A percentile compares a stretch with the other conserved stretches of the same genome.
Evolutionary conservation across 1,284 basidiomycete species (phyloP).

Genomic region (Amylostereum areolatum): DNA sequence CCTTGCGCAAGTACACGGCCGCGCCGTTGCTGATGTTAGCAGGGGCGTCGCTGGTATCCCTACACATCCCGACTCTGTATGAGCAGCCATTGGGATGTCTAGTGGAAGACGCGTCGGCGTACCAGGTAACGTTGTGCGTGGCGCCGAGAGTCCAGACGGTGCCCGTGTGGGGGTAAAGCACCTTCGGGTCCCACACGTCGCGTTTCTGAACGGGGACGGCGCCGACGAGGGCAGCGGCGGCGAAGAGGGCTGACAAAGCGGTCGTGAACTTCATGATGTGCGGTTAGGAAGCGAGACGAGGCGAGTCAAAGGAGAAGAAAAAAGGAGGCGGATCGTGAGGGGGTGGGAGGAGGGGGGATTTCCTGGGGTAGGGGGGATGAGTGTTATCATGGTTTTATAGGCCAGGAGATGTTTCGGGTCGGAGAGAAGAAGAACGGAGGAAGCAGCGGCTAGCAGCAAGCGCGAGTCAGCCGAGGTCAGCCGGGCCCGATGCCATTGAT

Average conservation of each 20-base stretch:
- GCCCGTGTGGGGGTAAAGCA: constrained; percentile 17
- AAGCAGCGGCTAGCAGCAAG: too few species aligned
- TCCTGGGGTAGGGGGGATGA: background rate
- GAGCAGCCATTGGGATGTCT: background rate
- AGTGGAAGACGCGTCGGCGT: background rate
- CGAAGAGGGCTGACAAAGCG: constrained; percentile 8
- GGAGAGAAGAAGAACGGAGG: too few species aligned
- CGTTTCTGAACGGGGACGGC: constrained; percentile 14
- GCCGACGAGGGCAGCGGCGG: constrained; percentile 11
- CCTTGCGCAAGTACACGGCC: constrained; percentile 16
- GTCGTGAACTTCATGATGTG: constrained; percentile 9
- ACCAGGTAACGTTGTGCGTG: constrained; percentile 24
- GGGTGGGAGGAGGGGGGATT: background rate
- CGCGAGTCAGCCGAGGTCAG: too few species aligned
- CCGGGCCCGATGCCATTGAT: too few species aligned
- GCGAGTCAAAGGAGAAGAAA: background rate
- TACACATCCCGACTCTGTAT: constrained; percentile 1
- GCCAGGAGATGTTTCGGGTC: too few species aligned
- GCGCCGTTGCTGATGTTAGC: constrained; percentile 18
- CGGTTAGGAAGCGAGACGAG: background rate
- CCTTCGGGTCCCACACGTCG: constrained; percentile 19
- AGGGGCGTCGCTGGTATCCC: constrained; percentile 18
- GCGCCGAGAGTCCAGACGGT: constrained; percentile 21
- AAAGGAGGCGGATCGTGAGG: background rate
- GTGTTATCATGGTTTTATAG: background rate